Evolutionary conservation across 2,329 filamentous ascomycete species (phyloP).

Genomic region (Akanthomyces muscarius): DNA sequence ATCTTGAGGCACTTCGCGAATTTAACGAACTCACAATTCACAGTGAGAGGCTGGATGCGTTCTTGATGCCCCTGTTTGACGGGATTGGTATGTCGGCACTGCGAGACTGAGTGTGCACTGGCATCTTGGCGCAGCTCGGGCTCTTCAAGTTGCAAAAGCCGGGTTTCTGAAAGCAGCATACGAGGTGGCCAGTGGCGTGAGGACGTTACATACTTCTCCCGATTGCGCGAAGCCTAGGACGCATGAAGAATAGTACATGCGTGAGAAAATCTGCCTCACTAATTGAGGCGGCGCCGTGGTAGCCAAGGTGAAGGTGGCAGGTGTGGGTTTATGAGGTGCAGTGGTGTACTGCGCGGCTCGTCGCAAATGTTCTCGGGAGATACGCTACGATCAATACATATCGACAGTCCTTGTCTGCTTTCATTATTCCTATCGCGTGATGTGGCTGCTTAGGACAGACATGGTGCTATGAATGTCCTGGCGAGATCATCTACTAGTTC

Average conservation of each 20-base stretch:
- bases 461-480: neutral
- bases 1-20: constrained; percentile 29
- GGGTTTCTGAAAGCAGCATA: neutral
- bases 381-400: neutral
- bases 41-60: constrained; percentile 36
- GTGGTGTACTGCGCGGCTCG: neutral
- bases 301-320: neutral
- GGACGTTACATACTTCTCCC: neutral
- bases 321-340: neutral
- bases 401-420: no score
- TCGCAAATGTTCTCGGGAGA: neutral
- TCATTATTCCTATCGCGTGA: neutral
- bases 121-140: neutral
- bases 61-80: constrained; percentile 41
- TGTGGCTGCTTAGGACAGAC: constrained; percentile 7
- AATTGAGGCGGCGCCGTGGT: neutral
- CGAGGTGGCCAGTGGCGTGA: neutral
- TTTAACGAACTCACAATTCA: constrained; percentile 34
- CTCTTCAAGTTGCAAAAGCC: neutral
- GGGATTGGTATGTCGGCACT: constrained; percentile 38
- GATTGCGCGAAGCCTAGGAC: neutral
- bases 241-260: neutral
- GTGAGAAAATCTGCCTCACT: constrained; percentile 4
- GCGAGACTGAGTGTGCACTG: constrained; percentile 30
- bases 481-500: neutral